These are phyloP conservation scores for Mortierella sp. DNA, from an alignment of 371 early-diverging fungal genomes.

Conservation along the genomic window DNA sequence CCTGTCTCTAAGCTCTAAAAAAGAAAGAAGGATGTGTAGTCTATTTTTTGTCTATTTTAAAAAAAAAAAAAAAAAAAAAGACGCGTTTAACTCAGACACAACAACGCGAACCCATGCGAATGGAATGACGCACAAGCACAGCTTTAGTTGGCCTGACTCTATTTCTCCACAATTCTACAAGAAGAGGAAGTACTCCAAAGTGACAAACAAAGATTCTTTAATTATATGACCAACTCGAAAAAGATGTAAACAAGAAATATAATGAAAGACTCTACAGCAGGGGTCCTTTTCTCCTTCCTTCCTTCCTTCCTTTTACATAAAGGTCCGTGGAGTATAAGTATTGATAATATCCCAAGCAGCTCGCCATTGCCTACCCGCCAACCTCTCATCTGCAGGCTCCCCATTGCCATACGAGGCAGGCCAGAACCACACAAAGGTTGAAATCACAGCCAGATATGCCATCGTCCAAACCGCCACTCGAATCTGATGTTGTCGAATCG, in stretches of 20 bases:
- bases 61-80: background rate
- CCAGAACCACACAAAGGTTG: slow-evolving; percentile 78
- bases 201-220: no score
- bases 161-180: no score
- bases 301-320: slow-evolving; percentile 3
- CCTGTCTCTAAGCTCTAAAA: slow-evolving; percentile 52
- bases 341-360: slow-evolving; percentile 62
- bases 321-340: slow-evolving; percentile 5
- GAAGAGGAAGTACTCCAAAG: no score
- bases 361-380: slow-evolving; percentile 58
- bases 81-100: no score
- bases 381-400: slow-evolving; percentile 67
- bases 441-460: slow-evolving; percentile 58
- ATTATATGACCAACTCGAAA: no score
- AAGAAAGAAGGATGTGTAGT: background rate
- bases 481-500: background rate
- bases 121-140: no score
- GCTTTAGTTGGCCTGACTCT: no score
- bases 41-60: slow-evolving; percentile 5
- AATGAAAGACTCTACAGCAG: no score
- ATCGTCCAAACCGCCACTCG: slow-evolving; percentile 57
- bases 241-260: no score
- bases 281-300: no score
- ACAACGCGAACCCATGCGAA: no score
- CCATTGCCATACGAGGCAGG: slow-evolving; percentile 86